A percentile compares a stretch with the other conserved stretches of the same genome.
Conservation (phyloP, 176 grass and related monocot species). For the Cenchrus fungigraminus region DNA sequence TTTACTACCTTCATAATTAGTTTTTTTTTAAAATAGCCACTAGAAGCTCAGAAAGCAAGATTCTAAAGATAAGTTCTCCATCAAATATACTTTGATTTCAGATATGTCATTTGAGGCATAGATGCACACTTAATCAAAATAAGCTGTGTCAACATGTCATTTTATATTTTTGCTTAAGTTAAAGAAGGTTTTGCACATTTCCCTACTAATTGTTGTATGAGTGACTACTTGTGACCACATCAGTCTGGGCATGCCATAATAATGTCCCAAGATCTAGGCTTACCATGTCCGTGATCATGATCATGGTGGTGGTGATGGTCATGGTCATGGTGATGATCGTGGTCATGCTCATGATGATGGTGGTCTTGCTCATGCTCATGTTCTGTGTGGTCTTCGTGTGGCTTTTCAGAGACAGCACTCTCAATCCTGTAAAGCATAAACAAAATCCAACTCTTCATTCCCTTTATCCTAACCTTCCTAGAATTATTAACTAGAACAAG, state of each 20-base stretch:
- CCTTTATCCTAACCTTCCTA: neutral
- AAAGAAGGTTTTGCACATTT: neutral
- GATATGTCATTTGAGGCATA: neutral
- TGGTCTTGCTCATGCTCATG: slow-evolving; percentile 55
- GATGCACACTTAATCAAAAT: neutral
- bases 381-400: slow-evolving; percentile 59
- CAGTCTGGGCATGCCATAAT: slow-evolving; percentile 12
- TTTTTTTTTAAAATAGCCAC: neutral
- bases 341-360: slow-evolving; percentile 51
- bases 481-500: neutral
- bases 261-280: slow-evolving; percentile 34
- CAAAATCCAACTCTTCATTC: slow-evolving; percentile 5
- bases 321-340: slow-evolving; percentile 50
- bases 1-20: slow-evolving; percentile 19
- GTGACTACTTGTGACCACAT: neutral
- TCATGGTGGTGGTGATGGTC: slow-evolving; percentile 61
- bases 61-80: neutral
- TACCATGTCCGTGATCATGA: slow-evolving; percentile 85
- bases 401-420: slow-evolving; percentile 79
- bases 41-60: neutral
- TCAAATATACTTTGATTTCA: neutral
- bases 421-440: slow-evolving; percentile 75
- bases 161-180: neutral
- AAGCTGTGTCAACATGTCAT: neutral
- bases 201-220: neutral